A percentile compares a stretch with the other conserved stretches of the same genome.
Conservation (phyloP, 148 eudicot species). For the Vaccinium macrocarpon region DNA sequence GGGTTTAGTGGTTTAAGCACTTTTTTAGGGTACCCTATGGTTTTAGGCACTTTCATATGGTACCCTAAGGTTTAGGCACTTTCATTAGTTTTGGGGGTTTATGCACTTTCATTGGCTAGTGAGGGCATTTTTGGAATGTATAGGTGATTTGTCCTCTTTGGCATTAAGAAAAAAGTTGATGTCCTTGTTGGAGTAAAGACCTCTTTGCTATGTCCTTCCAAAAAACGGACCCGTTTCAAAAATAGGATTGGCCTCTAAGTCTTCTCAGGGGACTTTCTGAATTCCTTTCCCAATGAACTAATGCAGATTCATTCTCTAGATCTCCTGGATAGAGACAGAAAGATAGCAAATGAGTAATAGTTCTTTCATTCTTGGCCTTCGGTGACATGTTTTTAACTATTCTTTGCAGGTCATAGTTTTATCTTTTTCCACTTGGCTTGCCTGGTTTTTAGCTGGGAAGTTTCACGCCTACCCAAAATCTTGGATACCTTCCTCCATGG, state of each 20-base stretch:
- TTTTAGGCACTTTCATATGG: no score
- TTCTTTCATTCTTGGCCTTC: background rate
- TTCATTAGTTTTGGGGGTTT: no score
- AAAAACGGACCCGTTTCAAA: no score
- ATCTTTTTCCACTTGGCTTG: conserved; percentile 74
- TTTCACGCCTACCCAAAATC: conserved; percentile 62
- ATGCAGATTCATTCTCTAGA: background rate
- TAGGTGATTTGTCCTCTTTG: no score
- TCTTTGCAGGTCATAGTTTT: conserved; percentile 64
- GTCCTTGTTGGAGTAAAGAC: no score
- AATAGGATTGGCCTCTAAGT: background rate
- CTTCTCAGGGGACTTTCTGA: background rate
- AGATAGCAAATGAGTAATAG: background rate
- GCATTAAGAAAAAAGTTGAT: no score
- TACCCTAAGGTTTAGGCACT: no score
- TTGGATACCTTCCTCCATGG: conserved; percentile 94
- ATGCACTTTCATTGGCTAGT: no score
- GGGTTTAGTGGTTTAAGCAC: no score
- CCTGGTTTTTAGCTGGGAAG: conserved; percentile 84
- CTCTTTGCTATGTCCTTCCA: no score
- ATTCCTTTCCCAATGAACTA: background rate
- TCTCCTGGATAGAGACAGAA: background rate
- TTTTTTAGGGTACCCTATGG: no score
- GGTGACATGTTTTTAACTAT: background rate
- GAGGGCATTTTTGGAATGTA: no score